Base-by-base conservation (phyloP, 108 stramenopile species). In the Fragilariopsis cylindrus region DNA sequence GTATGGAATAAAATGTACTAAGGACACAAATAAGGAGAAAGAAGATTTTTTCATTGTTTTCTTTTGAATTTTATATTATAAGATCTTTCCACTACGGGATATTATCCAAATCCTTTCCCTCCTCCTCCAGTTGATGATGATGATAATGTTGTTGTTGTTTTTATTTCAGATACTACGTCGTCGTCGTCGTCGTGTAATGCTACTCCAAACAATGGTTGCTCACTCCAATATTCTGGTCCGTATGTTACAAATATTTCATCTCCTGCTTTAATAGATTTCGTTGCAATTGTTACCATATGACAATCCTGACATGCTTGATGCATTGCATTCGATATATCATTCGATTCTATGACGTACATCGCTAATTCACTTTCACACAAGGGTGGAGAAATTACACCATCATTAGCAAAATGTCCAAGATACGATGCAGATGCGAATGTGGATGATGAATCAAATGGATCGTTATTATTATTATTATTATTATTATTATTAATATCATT, bases 141-240 rank as follows among this genome's bases (percentile, higher is more conserved):
- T 21, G 30, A 30, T 30, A 2, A 2, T 30, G 30, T 0, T 30
- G 21, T 1, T 30, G 30, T 30, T 30, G 30, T 30, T 30, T 2
- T 30, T 54, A 13, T 30, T 30, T 30, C 30, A 30, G 30, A 30
- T 1, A 30, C 1, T 30, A 21, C 21, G 21, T 30, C 30, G 1
- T 30, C 30, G 30, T 30, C 30, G 30, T 30, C 30, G 30, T 30
- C 30, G 30, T 30, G 30, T 30, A 30, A 2, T 30, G 30, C 30
- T 30, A 30, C 2, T 30, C 30, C 53, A 54, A 54, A 54, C n/a
- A 13, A 13, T 15, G 62, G 46, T 64, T 56, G 58, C 21, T 57
- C 12, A 21, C 45, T 57, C 70, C 70, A 71, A 15, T 71, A 71
- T 30, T 71, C 57, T 55, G 70, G 70, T 71, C 70, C 70, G 48